Percentiles rank a stretch among this genome's conserved stretches.
Conservation (phyloP, 2,329 filamentous ascomycete genomes). For the Exophiala phaeomuriformis region DNA sequence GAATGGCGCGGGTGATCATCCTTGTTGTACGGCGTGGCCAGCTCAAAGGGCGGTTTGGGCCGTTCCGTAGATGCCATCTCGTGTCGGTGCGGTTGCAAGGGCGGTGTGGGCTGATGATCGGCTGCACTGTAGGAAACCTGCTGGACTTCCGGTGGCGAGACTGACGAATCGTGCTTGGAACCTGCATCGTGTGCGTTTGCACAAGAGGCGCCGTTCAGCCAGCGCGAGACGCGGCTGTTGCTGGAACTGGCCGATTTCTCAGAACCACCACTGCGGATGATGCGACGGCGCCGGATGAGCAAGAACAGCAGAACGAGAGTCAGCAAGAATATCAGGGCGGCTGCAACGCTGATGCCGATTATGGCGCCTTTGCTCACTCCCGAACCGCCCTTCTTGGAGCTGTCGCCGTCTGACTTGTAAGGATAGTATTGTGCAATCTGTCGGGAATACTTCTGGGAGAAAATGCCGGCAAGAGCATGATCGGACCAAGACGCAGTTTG, state of each 20-base stretch:
- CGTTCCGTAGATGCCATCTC: constrained; percentile 23
- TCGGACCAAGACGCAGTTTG: constrained; percentile 21
- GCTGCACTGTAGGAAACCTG: constrained; percentile 5
- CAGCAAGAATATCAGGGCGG: constrained; percentile 52
- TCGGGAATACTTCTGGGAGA: constrained; percentile 49
- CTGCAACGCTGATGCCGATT: constrained; percentile 55
- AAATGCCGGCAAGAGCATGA: constrained; percentile 46
- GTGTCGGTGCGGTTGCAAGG: constrained; percentile 13
- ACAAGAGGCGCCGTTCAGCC: constrained; percentile 20
- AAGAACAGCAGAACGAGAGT: constrained; percentile 46
- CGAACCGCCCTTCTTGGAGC: constrained; percentile 2
- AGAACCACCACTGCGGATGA: constrained; percentile 19
- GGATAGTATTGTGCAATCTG: constrained; percentile 55
- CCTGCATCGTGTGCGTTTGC: neutral
- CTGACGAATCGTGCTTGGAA: constrained; percentile 4
- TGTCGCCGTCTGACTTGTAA: constrained; percentile 37
- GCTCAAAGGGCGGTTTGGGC: constrained; percentile 21
- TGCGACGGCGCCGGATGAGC: constrained; percentile 42
- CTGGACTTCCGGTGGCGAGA: constrained; percentile 9
- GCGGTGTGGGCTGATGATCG: constrained; percentile 9
- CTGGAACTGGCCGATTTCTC: constrained; percentile 17
- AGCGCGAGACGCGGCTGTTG: constrained; percentile 17
- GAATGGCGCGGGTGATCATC: constrained; percentile 18
- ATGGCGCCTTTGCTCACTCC: constrained; percentile 43
- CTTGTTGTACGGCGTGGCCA: constrained; percentile 22